phyloP scores from a whole-genome alignment of 2,329 filamentous ascomycete genomes.

The Colletotrichum tofieldiae region DNA sequence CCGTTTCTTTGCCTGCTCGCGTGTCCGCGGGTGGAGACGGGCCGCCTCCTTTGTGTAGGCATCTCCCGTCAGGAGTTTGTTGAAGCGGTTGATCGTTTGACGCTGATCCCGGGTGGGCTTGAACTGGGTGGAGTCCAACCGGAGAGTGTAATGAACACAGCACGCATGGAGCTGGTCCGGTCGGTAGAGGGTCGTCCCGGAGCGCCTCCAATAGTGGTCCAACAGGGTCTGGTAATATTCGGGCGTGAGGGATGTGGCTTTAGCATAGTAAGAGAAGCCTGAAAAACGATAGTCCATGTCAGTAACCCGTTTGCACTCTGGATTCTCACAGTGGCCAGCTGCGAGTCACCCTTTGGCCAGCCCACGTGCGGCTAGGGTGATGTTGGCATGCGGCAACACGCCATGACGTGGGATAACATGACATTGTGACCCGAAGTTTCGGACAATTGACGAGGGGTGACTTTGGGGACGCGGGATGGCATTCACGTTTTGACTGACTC shows the following conservation, averaged over 20 bases:
- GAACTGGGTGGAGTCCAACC: constrained; percentile 77
- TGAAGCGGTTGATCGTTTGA: constrained; percentile 84
- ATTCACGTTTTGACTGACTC: constrained; percentile 68
- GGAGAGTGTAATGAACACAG: constrained; percentile 92
- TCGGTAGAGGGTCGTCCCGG: constrained; percentile 80
- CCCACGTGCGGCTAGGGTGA: constrained; percentile 10
- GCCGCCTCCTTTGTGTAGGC: constrained; percentile 76
- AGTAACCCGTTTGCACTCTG: constrained; percentile 35
- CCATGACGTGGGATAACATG: constrained; percentile 12
- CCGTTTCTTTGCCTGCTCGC: constrained; percentile 74
- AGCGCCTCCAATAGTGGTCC: constrained; percentile 85
- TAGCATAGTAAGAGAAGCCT: constrained; percentile 84
- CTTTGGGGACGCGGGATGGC: constrained; percentile 42
- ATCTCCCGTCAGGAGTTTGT: constrained; percentile 78
- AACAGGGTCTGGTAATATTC: constrained; percentile 80
- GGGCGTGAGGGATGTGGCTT: constrained; percentile 72
- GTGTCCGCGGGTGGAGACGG: constrained; percentile 76
- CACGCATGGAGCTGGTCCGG: constrained; percentile 86
- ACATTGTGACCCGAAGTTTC: constrained; percentile 18
- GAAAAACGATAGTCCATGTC: constrained; percentile 45
- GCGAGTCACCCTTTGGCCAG: constrained; percentile 7
- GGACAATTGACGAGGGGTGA: constrained; percentile 18
- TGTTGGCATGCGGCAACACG: constrained; percentile 15
- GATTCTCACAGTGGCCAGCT: constrained; percentile 16
- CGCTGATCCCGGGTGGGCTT: constrained; percentile 80